Conservation (phyloP, 1,284 basidiomycete species). For the Ceratorhiza oryzae-sativae region DNA sequence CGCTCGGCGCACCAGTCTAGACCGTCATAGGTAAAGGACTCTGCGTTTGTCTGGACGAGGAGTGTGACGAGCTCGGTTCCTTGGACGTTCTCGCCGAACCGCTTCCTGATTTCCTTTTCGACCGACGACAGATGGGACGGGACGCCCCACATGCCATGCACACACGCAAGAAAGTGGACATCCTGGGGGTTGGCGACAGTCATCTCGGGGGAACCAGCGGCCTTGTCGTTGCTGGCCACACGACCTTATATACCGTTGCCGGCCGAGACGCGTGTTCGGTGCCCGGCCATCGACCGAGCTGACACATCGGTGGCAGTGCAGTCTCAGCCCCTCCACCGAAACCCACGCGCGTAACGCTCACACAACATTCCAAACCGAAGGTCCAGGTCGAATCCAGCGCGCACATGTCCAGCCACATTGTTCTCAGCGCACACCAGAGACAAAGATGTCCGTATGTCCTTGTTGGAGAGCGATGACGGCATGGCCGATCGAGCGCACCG, state of each 20-base stretch:
- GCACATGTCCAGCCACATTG: neutral
- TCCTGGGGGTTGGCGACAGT: constrained; percentile 2
- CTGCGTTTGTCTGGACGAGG: constrained; percentile 61
- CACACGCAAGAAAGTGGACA: constrained; percentile 69
- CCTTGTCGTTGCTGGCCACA: no score
- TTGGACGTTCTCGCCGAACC: constrained; percentile 46
- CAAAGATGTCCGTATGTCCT: neutral
- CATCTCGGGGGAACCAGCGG: constrained; percentile 14
- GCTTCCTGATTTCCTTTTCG: constrained; percentile 52
- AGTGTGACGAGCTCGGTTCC: constrained; percentile 57
- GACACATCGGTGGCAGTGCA: neutral
- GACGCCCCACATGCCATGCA: constrained; percentile 88
- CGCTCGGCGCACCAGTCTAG: constrained; percentile 78
- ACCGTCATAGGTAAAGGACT: constrained; percentile 73
- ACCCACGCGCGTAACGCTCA: neutral
- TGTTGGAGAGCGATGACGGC: neutral
- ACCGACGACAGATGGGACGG: constrained; percentile 55
- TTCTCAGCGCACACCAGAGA: neutral
- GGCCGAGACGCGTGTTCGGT: constrained; percentile 16
- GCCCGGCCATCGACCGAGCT: neutral
- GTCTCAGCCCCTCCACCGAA: neutral
- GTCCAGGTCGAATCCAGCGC: neutral
- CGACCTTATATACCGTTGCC: neutral
- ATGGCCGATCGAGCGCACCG: neutral
- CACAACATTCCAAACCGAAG: neutral